Conservation (phyloP, 805 yeast genomes). For the Sugiyamaella qingdaonensis region DNA sequence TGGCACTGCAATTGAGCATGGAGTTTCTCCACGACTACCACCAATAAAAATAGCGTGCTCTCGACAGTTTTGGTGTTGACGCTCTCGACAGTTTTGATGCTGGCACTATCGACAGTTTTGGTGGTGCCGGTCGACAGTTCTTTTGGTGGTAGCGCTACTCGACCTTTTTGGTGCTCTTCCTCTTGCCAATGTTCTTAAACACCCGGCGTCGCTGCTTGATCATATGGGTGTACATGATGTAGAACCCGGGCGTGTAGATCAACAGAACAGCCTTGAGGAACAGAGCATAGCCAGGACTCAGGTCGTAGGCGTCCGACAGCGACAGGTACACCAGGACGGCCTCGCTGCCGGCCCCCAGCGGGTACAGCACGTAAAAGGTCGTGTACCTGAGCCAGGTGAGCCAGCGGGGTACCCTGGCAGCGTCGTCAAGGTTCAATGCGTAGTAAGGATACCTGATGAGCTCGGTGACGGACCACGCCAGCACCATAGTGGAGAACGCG, state of each 20-base stretch:
- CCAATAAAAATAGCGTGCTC: too few species aligned
- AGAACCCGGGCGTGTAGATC: conserved; percentile 82
- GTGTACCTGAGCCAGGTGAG: conserved; percentile 78
- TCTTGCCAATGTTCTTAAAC: conserved; percentile 29
- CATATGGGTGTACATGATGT: conserved; percentile 82
- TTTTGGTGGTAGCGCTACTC: not conserved
- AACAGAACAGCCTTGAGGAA: conserved; percentile 54
- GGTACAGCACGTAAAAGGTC: conserved; percentile 76
- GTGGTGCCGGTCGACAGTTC: too few species aligned
- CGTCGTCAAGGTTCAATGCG: conserved; percentile 56
- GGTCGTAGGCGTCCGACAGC: conserved; percentile 56
- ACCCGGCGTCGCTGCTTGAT: conserved; percentile 80
- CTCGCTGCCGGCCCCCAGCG: conserved; percentile 89
- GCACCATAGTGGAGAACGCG: conserved; percentile 51
- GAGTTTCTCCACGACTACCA: not conserved
- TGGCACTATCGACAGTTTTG: too few species aligned
- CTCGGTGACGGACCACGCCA: conserved; percentile 96
- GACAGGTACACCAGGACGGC: conserved; percentile 64
- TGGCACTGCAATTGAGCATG: not conserved
- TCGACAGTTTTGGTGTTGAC: too few species aligned
- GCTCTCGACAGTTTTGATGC: too few species aligned
- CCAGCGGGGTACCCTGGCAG: conserved; percentile 50
- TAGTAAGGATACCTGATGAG: conserved; percentile 84
- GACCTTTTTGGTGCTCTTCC: conserved; percentile 5
- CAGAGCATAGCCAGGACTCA: conserved; percentile 46